A percentile compares a stretch with the other conserved stretches of the same genome.
Conservation (phyloP, 352 stramenopile genomes). For the Phytophthora idaei region DNA sequence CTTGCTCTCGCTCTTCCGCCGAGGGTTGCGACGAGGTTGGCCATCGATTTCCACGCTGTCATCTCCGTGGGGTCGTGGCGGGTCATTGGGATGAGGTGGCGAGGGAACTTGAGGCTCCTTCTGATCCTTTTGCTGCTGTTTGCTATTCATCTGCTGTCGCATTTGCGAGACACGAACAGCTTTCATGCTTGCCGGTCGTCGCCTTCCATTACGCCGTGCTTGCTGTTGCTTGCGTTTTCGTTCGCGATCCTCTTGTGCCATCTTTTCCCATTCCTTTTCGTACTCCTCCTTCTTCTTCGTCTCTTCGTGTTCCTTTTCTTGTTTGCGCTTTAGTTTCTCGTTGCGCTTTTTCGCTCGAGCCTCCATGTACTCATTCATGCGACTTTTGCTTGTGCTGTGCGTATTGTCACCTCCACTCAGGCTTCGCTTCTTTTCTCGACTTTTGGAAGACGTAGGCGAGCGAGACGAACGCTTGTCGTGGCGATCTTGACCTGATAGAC, state of each 20-base stretch:
- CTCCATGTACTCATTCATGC: slow-evolving; percentile 92
- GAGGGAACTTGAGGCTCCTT: slow-evolving; percentile 21
- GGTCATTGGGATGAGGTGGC: slow-evolving; percentile 29
- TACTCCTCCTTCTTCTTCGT: slow-evolving; percentile 85
- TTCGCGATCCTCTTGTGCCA: slow-evolving; percentile 87
- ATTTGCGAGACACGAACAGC: slow-evolving; percentile 85
- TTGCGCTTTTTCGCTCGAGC: slow-evolving; percentile 74
- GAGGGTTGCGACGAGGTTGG: slow-evolving; percentile 34
- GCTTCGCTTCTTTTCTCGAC: slow-evolving; percentile 51
- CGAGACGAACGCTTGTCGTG: slow-evolving; percentile 31
- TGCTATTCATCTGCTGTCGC: slow-evolving; percentile 82
- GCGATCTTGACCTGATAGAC: slow-evolving; percentile 24
- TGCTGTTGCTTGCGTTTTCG: slow-evolving; percentile 84
- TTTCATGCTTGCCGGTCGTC: slow-evolving; percentile 83
- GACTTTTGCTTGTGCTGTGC: slow-evolving; percentile 60
- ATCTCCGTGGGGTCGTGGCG: slow-evolving; percentile 32
- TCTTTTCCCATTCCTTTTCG: slow-evolving; percentile 89
- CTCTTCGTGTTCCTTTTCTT: slow-evolving; percentile 74
- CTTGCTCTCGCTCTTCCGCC: slow-evolving; percentile 54
- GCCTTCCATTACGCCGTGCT: slow-evolving; percentile 60
- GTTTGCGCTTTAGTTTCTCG: slow-evolving; percentile 79
- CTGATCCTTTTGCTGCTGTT: slow-evolving; percentile 60
- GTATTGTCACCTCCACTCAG: slow-evolving; percentile 37
- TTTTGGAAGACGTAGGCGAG: slow-evolving; percentile 44
- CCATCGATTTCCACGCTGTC: slow-evolving; percentile 36